Conservation (phyloP, 1,284 basidiomycete species). For the Tilletia walkeri region DNA sequence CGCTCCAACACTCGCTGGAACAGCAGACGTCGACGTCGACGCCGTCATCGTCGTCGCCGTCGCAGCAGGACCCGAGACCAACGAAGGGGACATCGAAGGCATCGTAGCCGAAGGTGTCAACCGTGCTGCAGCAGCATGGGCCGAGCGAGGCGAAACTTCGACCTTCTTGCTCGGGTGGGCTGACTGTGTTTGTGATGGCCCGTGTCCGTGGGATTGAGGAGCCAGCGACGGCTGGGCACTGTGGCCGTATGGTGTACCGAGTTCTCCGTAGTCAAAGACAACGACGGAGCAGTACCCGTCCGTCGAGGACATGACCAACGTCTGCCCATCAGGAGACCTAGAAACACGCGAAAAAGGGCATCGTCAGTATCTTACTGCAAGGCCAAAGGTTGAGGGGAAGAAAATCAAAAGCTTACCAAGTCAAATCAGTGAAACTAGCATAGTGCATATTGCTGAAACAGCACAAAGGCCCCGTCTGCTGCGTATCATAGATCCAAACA, state of each 20-base stretch:
- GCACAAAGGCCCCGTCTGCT: conserved; percentile 88
- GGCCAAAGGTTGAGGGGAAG: neutral
- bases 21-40: neutral
- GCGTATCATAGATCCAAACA: conserved; percentile 92
- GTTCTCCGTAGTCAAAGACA: conserved; percentile 74
- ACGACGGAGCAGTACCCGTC: conserved; percentile 97
- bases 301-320: conserved; percentile 82
- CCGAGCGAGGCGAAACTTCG: conserved; percentile 23
- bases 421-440: conserved; percentile 93
- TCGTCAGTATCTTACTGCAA: neutral
- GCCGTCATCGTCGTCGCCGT: neutral
- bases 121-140: conserved; percentile 27
- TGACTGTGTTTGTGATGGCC: conserved; percentile 19
- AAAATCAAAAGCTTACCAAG: conserved; percentile 69
- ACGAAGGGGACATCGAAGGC: neutral
- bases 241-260: conserved; percentile 64
- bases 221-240: conserved; percentile 39
- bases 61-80: neutral
- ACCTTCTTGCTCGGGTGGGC: conserved; percentile 23
- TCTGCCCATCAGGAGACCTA: conserved; percentile 94
- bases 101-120: conserved; percentile 23
- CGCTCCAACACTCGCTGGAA: neutral
- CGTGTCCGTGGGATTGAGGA: conserved; percentile 10
- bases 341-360: no score
- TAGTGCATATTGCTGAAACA: conserved; percentile 94